A percentile compares a stretch with the other conserved stretches of the same genome.
These are phyloP conservation scores for Maudiozyma serrabonitensis DNA, from an alignment of 805 yeast species.

Conservation along the genomic window DNA sequence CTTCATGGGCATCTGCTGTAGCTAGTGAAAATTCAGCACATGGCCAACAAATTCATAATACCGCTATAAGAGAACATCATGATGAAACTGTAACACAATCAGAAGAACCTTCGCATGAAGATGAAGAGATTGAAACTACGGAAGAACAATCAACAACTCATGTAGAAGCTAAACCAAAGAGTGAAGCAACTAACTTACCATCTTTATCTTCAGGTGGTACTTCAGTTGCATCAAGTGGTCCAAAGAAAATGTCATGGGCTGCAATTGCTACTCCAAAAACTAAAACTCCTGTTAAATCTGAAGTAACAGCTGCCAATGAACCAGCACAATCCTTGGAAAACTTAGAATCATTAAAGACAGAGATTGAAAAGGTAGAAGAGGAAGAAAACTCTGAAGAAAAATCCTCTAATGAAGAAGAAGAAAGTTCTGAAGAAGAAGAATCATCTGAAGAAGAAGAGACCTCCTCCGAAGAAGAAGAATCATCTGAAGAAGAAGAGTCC, in stretches of 20 bases:
- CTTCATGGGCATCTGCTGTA: slow-evolving; percentile 33
- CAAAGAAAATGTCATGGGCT: slow-evolving; percentile 49
- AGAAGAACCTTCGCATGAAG: neutral
- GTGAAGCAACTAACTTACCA: neutral
- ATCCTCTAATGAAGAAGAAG: neutral
- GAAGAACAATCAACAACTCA: slow-evolving; percentile 18
- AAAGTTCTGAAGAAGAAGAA: slow-evolving; percentile 3
- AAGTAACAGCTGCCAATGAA: neutral
- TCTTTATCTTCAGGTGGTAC: slow-evolving; percentile 2
- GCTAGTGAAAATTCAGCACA: slow-evolving; percentile 11
- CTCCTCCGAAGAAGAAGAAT: slow-evolving; percentile 4
- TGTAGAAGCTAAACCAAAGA: neutral
- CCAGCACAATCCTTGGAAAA: slow-evolving; percentile 15
- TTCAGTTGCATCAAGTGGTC: slow-evolving; percentile 6
- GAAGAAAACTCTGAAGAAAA: slow-evolving; percentile 2
- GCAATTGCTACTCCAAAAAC: slow-evolving; percentile 50
- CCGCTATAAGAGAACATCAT: slow-evolving; percentile 11
- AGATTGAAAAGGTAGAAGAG: slow-evolving; percentile 8
- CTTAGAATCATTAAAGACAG: slow-evolving; percentile 28
- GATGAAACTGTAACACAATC: slow-evolving; percentile 9
- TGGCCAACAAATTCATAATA: slow-evolving; percentile 7
- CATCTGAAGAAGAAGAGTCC: slow-evolving; percentile 5
- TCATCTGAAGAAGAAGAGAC: slow-evolving; percentile 6
- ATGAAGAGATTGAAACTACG: slow-evolving; percentile 11
- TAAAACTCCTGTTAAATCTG: neutral